Conservation (phyloP, 1,284 basidiomycete genomes). For the Ustilago curta region DNA sequence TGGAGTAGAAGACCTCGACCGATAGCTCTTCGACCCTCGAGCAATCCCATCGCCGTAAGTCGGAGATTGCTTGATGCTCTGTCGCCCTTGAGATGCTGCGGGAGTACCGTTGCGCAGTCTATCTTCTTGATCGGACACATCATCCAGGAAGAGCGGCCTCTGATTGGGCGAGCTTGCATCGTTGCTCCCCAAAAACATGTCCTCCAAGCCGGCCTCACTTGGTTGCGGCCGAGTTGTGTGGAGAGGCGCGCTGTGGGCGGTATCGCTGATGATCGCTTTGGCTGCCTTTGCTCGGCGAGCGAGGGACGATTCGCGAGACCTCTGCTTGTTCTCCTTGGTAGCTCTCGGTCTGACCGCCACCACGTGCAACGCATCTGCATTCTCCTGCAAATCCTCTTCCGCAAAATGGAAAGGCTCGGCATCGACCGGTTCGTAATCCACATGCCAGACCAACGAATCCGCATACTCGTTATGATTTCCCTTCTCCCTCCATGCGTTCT, state of each 20-base stretch:
- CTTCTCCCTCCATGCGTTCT: slow-evolving; percentile 8
- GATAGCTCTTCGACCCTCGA: background rate
- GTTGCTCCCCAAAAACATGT: slow-evolving; percentile 19
- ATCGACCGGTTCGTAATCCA: slow-evolving; percentile 6
- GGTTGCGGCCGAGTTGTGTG: background rate
- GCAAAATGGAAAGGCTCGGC: slow-evolving; percentile 28
- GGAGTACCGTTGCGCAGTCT: slow-evolving; percentile 15
- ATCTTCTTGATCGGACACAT: slow-evolving; percentile 17
- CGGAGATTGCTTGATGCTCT: slow-evolving; percentile 17
- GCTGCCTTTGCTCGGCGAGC: background rate
- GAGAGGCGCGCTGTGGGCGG: too few relatives aligned
- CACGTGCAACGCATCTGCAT: background rate
- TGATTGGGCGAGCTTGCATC: background rate
- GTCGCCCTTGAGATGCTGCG: background rate
- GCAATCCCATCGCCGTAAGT: slow-evolving; percentile 18
- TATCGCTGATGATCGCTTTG: background rate
- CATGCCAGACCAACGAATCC: slow-evolving; percentile 10
- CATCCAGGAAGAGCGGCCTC: slow-evolving; percentile 27
- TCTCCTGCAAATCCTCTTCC: slow-evolving; percentile 17
- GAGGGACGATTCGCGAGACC: background rate
- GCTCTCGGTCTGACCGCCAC: slow-evolving; percentile 20
- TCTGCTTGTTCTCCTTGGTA: background rate
- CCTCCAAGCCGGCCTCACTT: slow-evolving; percentile 11
- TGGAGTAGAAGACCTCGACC: slow-evolving; percentile 9
- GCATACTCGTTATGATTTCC: slow-evolving; percentile 15